A percentile compares a stretch with the other conserved stretches of the same genome.
Evolutionary conservation across 2,329 filamentous ascomycete species (phyloP).

Genomic region (Epichloe gansuensis): DNA sequence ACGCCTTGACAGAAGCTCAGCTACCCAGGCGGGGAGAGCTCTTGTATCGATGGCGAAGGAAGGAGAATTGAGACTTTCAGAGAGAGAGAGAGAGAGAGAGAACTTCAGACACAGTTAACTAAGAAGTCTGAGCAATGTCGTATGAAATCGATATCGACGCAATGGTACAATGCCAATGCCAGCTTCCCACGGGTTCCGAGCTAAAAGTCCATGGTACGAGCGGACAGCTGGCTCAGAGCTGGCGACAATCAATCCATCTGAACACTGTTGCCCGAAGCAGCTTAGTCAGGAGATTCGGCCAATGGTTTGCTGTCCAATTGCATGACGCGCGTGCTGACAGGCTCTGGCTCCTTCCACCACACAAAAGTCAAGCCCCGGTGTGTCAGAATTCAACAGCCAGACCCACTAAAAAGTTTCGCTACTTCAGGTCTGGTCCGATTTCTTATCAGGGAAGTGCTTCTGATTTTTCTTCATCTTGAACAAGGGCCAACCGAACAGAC

Average conservation of each 20-base stretch:
- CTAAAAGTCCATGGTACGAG: not conserved
- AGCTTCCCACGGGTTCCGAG: not conserved
- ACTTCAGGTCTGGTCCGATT: not conserved
- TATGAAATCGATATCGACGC: not conserved
- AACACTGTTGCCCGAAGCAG: slow-evolving; percentile 6
- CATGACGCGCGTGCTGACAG: not conserved
- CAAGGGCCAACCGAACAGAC: slow-evolving; percentile 7
- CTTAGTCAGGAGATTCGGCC: slow-evolving; percentile 9
- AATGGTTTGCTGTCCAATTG: not conserved
- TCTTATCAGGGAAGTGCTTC: not conserved
- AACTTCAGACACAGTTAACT: too few species aligned
- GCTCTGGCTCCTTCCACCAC: not conserved
- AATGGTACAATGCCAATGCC: not conserved
- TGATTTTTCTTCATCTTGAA: slow-evolving; percentile 1
- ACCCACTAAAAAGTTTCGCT: slow-evolving; percentile 13
- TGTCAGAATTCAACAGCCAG: not conserved
- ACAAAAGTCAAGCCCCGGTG: not conserved
- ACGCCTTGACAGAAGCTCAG: not conserved
- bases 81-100: not conserved
- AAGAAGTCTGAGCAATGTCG: not conserved
- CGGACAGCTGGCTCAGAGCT: not conserved
- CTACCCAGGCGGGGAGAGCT: not conserved
- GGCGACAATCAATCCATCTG: not conserved
- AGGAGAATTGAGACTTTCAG: not conserved
- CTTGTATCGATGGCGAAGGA: not conserved